phyloP scores from a whole-genome alignment of 495 filamentous ascomycete species.

The Rhypophila decipiens region DNA sequence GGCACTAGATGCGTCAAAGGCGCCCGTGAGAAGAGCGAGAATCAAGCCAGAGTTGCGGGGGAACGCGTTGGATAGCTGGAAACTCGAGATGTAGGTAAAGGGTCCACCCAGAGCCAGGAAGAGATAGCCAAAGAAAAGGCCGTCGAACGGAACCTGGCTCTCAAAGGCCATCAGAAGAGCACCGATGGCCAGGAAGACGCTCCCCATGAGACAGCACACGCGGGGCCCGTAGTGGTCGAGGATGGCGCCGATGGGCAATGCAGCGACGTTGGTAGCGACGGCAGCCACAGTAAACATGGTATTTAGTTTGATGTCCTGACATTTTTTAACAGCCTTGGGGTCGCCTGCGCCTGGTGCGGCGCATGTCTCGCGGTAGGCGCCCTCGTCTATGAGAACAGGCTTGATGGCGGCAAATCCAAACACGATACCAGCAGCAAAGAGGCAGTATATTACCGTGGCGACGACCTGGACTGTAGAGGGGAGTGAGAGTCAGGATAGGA shows the following conservation, averaged over 20 bases:
- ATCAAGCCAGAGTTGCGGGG: conserved; percentile 80
- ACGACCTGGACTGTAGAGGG: conserved; percentile 48
- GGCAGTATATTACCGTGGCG: conserved; percentile 69
- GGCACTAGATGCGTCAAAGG: conserved; percentile 86
- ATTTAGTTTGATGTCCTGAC: conserved; percentile 76
- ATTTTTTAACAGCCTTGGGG: conserved; percentile 53
- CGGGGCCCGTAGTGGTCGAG: conserved; percentile 78
- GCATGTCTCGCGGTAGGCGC: conserved; percentile 64
- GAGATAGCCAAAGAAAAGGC: conserved; percentile 71
- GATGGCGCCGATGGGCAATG: conserved; percentile 78
- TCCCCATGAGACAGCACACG: conserved; percentile 67
- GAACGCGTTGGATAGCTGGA: conserved; percentile 91
- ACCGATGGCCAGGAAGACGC: conserved; percentile 61
- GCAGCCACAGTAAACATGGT: conserved; percentile 94
- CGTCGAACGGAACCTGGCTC: conserved; percentile 57
- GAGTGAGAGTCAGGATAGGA: not conserved
- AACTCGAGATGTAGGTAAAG: conserved; percentile 84
- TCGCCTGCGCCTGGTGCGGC: conserved; percentile 26
- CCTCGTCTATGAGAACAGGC: conserved; percentile 69
- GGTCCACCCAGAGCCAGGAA: conserved; percentile 80
- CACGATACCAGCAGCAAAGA: conserved; percentile 72
- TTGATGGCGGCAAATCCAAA: conserved; percentile 85
- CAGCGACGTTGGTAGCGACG: conserved; percentile 72
- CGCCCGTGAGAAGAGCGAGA: conserved; percentile 76
- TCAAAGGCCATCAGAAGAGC: conserved; percentile 67